Conservation (phyloP, 371 early-diverging fungal species). For the Mucor irregularis region DNA sequence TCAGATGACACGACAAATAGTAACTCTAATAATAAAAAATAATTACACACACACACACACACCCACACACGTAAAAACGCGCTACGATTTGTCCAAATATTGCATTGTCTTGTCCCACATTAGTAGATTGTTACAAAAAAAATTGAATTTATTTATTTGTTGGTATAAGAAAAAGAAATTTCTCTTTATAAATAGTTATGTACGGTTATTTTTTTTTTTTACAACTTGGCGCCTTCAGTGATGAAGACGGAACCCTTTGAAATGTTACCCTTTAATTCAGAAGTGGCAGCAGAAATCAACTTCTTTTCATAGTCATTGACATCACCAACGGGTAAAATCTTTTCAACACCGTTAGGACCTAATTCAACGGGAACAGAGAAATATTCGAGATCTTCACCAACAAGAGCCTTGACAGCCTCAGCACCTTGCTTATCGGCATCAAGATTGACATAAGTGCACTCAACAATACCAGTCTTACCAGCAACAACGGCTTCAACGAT, state of each 20-base stretch:
- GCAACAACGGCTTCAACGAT: constrained; percentile 69
- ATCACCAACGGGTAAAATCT: constrained; percentile 69
- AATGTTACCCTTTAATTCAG: constrained; percentile 84
- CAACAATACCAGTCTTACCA: constrained; percentile 66
- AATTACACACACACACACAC: too few relatives aligned
- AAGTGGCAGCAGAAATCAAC: constrained; percentile 67
- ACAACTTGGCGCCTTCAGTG: constrained; percentile 41
- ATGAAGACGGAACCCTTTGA: constrained; percentile 63
- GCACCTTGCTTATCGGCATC: constrained; percentile 62
- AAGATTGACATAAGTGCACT: constrained; percentile 83
- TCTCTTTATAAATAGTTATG: too few relatives aligned
- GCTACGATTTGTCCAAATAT: too few relatives aligned
- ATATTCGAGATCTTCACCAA: constrained; percentile 63
- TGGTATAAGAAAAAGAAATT: constrained; percentile 18
- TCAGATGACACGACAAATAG: constrained; percentile 8
- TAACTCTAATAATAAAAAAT: constrained; percentile 3
- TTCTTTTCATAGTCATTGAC: constrained; percentile 71
- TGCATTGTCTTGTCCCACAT: background rate
- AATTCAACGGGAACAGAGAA: constrained; percentile 86
- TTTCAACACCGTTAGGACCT: constrained; percentile 74
- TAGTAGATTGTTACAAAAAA: background rate
- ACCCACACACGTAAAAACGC: too few relatives aligned
- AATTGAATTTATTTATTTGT: constrained; percentile 2
- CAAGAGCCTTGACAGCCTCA: constrained; percentile 54
- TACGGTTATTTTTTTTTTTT: constrained; percentile 1